Evolutionary conservation across 2,329 filamentous ascomycete species (phyloP).

Genomic region (Botrytis galanthina): DNA sequence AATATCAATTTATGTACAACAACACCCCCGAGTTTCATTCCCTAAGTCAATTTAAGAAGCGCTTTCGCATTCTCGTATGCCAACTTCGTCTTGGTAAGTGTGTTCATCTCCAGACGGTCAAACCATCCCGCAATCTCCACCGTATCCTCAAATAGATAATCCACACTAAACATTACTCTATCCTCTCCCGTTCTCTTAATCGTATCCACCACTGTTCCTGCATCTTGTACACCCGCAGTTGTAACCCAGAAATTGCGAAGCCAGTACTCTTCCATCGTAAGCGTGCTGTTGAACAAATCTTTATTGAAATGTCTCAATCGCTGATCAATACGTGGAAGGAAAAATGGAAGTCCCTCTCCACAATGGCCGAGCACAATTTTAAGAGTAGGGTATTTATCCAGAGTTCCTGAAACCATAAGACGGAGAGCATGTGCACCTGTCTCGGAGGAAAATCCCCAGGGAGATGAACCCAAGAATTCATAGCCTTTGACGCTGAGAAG

Average conservation of each 20-base stretch:
- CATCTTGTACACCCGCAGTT: slow-evolving; percentile 50
- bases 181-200: slow-evolving; percentile 43
- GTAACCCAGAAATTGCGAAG: slow-evolving; percentile 57
- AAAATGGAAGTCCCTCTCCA: slow-evolving; percentile 30
- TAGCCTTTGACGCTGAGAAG: slow-evolving; percentile 29
- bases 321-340: not conserved
- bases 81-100: slow-evolving; percentile 22
- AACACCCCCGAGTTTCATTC: not conserved
- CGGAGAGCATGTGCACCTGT: slow-evolving; percentile 27
- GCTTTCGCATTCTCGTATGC: slow-evolving; percentile 23
- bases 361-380: slow-evolving; percentile 32
- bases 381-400: slow-evolving; percentile 28
- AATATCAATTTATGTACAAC: not conserved
- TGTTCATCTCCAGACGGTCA: slow-evolving; percentile 24
- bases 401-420: slow-evolving; percentile 29
- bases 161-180: slow-evolving; percentile 52
- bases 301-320: slow-evolving; percentile 7
- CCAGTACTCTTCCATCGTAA: slow-evolving; percentile 44
- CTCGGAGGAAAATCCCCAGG: slow-evolving; percentile 51
- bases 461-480: slow-evolving; percentile 42
- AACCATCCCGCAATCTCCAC: slow-evolving; percentile 27
- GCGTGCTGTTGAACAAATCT: not conserved
- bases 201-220: slow-evolving; percentile 43
- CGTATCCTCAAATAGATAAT: slow-evolving; percentile 29
- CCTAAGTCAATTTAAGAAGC: not conserved